Base-by-base conservation (phyloP, 345 rosid species). In the Melaleuca quinquenervia region DNA sequence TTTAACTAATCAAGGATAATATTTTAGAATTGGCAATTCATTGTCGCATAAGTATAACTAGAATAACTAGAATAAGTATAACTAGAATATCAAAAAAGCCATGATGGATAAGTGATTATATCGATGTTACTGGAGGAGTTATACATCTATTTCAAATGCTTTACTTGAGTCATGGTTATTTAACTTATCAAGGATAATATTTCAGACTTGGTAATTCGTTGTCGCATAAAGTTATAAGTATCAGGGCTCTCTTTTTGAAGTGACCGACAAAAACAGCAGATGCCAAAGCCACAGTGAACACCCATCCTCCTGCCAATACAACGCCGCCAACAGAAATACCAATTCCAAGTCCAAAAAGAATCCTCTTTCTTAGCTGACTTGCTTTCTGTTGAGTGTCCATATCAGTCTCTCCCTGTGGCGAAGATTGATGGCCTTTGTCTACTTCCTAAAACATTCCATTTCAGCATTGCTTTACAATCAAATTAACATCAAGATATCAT, bases 271-370 rank as follows among this genome's bases (percentile, higher is more conserved):
- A 97, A 53, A 96, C 97, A 85, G 93, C 92, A 82, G 91, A 93
- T 1, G 96, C 92, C 86, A 96, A 45, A 36, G 90, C 94, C 85
- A 90, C 60, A 0, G 99, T 92, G 85, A 96, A 97, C 86, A 90
- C 89, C 98, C 98, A 96, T 85, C 96, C 96, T 82, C 99, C 99
- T 74, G 96, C 97, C 90, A 96, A 88, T 60, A 97, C 94, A 86
- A 95, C 90, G 80, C 92, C 97, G 74, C 97, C 99, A 44, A 85
- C 93, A 32, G 94, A 90, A 83, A 96, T 82, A 26, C 98, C 98
- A 90, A 96, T 95, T 8, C 90, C 99, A 21, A 96, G 90, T 58
- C 98, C 98, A 91, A 91, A 96, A 82, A 93, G 88, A 26, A 96
- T 85, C 91, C 98, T 92, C 86, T 94, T 93, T 90, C 87, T 91